Evolutionary conservation across 2,329 filamentous ascomycete genomes (phyloP).

Genomic region (Incumbomyces delicatus): DNA sequence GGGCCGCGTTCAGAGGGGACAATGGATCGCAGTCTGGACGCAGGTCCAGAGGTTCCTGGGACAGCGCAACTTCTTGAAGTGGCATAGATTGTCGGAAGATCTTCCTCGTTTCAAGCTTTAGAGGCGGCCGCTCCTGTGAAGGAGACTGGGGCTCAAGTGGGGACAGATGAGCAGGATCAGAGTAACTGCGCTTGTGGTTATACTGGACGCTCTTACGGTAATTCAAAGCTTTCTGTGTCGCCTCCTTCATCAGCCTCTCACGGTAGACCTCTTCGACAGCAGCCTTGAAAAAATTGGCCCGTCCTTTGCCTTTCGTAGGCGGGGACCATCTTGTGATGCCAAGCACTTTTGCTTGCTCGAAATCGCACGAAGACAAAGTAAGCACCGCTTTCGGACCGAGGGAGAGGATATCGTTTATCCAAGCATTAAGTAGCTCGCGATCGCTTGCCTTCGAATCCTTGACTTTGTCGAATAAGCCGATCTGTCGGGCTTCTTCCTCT

Average conservation of each 20-base stretch:
- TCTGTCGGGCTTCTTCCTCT: constrained; percentile 43
- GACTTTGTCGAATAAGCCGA: constrained; percentile 44
- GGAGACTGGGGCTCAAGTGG: neutral
- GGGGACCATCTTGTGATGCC: constrained; percentile 50
- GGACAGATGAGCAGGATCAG: neutral
- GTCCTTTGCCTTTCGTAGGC: constrained; percentile 37
- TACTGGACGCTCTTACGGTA: constrained; percentile 8
- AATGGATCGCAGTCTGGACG: constrained; percentile 6
- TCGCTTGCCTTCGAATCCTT: constrained; percentile 20
- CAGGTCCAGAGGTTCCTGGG: neutral
- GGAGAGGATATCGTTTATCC: constrained; percentile 51
- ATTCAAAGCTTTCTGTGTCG: constrained; percentile 13
- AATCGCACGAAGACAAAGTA: constrained; percentile 38
- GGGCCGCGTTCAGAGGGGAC: neutral
- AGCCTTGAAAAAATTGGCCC: constrained; percentile 50
- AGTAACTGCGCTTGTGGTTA: constrained; percentile 3
- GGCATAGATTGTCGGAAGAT: neutral
- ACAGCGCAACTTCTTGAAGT: neutral
- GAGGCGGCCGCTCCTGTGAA: neutral
- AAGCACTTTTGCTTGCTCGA: constrained; percentile 42
- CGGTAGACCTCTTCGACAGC: constrained; percentile 52
- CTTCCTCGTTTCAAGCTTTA: neutral
- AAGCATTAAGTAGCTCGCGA: constrained; percentile 52
- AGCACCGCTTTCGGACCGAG: constrained; percentile 49
- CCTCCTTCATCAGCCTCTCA: constrained; percentile 24